Evolutionary conservation across 352 stramenopile genomes (phyloP).

Genomic region (Pythium aquatile): DNA sequence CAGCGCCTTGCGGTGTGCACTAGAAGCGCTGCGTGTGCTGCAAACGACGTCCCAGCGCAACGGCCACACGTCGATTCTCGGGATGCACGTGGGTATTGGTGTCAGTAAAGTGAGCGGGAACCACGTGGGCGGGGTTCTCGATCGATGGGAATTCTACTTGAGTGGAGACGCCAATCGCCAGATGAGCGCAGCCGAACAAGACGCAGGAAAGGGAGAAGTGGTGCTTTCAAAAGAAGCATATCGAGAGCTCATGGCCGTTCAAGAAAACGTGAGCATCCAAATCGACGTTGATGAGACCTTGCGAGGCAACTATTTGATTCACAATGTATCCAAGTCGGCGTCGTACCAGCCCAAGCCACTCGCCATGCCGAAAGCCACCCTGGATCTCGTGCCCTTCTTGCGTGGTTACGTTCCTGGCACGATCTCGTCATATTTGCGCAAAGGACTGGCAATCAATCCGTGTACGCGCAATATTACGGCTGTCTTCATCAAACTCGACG

Average conservation of each 20-base stretch:
- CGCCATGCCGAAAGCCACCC: conserved; percentile 20
- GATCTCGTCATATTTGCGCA: conserved; percentile 67
- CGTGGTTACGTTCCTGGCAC: conserved; percentile 64
- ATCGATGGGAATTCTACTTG: conserved; percentile 88
- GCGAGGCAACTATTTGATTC: conserved; percentile 54
- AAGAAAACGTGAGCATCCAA: conserved; percentile 27
- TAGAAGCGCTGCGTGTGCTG: conserved; percentile 55
- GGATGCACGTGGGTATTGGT: conserved; percentile 85
- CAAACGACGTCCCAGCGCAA: conserved; percentile 25
- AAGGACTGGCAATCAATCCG: conserved; percentile 60
- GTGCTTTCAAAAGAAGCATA: conserved; percentile 64
- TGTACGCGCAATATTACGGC: conserved; percentile 69
- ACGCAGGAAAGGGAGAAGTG: conserved; percentile 68
- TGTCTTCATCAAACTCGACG: conserved; percentile 70
- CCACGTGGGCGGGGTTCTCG: conserved; percentile 77
- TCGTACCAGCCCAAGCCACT: conserved; percentile 13
- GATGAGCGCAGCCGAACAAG: conserved; percentile 71
- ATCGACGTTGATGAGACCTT: conserved; percentile 25
- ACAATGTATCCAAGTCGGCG: conserved; percentile 23
- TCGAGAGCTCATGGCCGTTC: conserved; percentile 30
- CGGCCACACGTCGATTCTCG: conserved; percentile 39
- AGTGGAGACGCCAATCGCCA: conserved; percentile 80
- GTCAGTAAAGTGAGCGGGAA: conserved; percentile 72
- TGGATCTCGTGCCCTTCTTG: conserved; percentile 58
- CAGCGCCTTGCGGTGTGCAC: conserved; percentile 51